These are phyloP conservation scores for Puccinia hordei DNA, from an alignment of 1,284 basidiomycete genomes.

Conservation along the genomic window DNA sequence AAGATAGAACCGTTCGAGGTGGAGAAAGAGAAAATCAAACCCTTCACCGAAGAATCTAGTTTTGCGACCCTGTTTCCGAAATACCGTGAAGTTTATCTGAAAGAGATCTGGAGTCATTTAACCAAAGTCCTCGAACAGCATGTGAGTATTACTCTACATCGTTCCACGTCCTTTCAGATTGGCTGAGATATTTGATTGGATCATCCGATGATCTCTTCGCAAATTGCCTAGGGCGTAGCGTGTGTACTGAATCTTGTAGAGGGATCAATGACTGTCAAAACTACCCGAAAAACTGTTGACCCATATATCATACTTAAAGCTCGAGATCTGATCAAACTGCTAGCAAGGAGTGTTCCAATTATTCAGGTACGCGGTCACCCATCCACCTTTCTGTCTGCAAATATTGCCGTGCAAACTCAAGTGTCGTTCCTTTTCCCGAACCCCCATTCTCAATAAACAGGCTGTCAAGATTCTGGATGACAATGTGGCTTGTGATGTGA, in stretches of 20 bases:
- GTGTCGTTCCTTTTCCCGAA: neutral
- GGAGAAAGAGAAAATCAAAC: slow-evolving; percentile 69
- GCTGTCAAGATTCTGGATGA: slow-evolving; percentile 91
- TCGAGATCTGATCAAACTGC: slow-evolving; percentile 89
- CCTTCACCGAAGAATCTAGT: slow-evolving; percentile 91
- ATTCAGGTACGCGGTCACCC: slow-evolving; percentile 59
- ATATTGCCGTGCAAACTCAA: too few species aligned
- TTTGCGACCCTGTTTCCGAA: slow-evolving; percentile 99
- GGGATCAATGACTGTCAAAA: slow-evolving; percentile 94
- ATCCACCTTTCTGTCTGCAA: neutral
- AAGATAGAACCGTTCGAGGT: slow-evolving; percentile 74
- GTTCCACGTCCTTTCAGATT: neutral
- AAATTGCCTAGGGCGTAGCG: slow-evolving; percentile 69
- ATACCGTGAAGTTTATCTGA: slow-evolving; percentile 93
- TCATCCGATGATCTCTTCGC: neutral
- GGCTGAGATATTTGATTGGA: neutral
- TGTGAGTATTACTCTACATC: slow-evolving; percentile 62
- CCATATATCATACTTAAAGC: slow-evolving; percentile 96
- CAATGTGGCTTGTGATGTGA: slow-evolving; percentile 88
- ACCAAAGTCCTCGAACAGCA: slow-evolving; percentile 80
- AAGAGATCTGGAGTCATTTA: slow-evolving; percentile 92
- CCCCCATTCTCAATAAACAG: slow-evolving; percentile 59
- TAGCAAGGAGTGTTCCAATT: slow-evolving; percentile 83
- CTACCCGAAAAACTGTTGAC: slow-evolving; percentile 94
- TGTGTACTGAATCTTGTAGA: slow-evolving; percentile 94